These are phyloP conservation scores for Akanthomyces uredinophilus DNA, from an alignment of 2,329 filamentous ascomycete genomes.

Conservation along the genomic window DNA sequence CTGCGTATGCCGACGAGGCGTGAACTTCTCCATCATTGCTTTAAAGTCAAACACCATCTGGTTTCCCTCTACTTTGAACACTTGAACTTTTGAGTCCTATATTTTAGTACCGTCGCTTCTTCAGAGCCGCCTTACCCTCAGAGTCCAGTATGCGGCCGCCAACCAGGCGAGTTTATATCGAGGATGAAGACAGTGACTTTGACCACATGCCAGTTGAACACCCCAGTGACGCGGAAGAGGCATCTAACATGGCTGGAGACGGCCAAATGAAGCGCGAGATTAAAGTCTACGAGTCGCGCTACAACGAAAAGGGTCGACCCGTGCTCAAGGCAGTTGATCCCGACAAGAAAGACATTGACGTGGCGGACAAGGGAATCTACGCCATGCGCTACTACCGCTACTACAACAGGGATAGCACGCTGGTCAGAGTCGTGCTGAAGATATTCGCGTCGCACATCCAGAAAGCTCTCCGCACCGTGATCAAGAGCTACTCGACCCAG, in stretches of 20 bases:
- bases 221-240: neutral
- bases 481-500: neutral
- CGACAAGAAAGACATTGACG: slow-evolving; percentile 14
- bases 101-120: too few species aligned
- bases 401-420: neutral
- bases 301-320: neutral
- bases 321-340: neutral
- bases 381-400: slow-evolving; percentile 1
- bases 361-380: slow-evolving; percentile 30
- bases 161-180: too few species aligned
- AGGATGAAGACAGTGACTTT: too few species aligned
- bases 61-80: too few species aligned
- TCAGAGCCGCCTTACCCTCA: too few species aligned
- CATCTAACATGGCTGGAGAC: neutral
- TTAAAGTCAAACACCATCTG: too few species aligned
- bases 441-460: slow-evolving; percentile 1
- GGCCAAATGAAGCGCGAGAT: neutral
- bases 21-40: too few species aligned
- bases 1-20: too few species aligned
- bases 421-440: slow-evolving; percentile 1
- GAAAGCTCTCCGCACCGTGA: neutral
- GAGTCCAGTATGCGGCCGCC: too few species aligned
- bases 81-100: too few species aligned
- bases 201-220: neutral
- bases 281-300: neutral